A percentile compares a stretch with the other conserved stretches of the same genome.
These are phyloP conservation scores for Fusarium newnesense DNA, from an alignment of 2,329 filamentous ascomycete species.

Conservation along the genomic window DNA sequence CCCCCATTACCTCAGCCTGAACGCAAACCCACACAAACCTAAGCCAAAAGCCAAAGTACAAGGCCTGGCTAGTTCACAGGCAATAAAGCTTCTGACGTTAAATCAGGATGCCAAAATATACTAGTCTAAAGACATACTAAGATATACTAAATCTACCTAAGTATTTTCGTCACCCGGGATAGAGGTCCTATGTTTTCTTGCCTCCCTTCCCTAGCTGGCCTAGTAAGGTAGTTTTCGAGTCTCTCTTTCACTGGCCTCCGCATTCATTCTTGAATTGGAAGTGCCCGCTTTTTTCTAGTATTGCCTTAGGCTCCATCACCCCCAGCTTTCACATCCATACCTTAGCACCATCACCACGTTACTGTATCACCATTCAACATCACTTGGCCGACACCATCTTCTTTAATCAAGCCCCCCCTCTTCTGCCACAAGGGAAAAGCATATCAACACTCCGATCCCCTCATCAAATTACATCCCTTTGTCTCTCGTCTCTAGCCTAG, in stretches of 20 bases:
- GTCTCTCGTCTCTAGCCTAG: not conserved
- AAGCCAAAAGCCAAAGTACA: not conserved
- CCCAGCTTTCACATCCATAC: slow-evolving; percentile 2
- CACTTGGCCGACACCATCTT: slow-evolving; percentile 38
- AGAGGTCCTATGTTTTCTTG: not conserved
- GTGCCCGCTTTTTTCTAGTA: not conserved
- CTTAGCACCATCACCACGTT: slow-evolving; percentile 9
- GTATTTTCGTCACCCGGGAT: not conserved
- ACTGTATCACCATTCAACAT: slow-evolving; percentile 19
- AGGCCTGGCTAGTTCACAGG: not conserved
- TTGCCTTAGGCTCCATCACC: slow-evolving; percentile 22
- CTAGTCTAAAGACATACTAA: no score
- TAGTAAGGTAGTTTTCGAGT: not conserved
- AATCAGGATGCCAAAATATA: not conserved
- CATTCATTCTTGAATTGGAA: slow-evolving; percentile 16
- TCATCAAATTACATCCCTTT: slow-evolving; percentile 9
- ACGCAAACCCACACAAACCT: not conserved
- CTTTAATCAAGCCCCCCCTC: slow-evolving; percentile 12
- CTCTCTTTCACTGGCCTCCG: slow-evolving; percentile 7
- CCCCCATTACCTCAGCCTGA: slow-evolving; percentile 12
- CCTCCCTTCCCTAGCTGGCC: not conserved
- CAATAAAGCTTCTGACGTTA: not conserved
- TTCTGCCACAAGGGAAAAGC: slow-evolving; percentile 27
- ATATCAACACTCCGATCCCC: slow-evolving; percentile 38
- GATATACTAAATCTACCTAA: not conserved